Percentiles rank a stretch among this genome's conserved stretches.
Conservation (phyloP, 495 filamentous ascomycete genomes). For the Haplographium delicatum region DNA sequence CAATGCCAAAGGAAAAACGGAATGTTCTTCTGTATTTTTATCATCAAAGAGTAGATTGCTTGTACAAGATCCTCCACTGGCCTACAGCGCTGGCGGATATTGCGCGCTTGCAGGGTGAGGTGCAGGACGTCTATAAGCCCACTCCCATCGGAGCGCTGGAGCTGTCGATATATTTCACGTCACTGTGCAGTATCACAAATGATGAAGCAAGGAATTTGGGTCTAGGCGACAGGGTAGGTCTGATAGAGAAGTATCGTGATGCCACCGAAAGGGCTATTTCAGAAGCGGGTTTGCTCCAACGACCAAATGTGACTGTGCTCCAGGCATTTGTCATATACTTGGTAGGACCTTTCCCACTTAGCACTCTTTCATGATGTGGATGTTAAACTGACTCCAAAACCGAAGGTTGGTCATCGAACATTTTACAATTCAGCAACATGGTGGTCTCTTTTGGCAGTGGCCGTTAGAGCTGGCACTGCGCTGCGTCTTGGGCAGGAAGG, state of each 20-base stretch:
- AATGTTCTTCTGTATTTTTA: not conserved
- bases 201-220: not conserved
- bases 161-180: not conserved
- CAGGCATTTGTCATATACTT: slow-evolving; percentile 3
- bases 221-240: not conserved
- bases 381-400: too few relatives aligned
- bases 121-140: not conserved
- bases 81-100: not conserved
- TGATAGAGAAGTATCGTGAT: not conserved
- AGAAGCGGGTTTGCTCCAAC: not conserved
- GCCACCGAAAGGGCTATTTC: not conserved
- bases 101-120: not conserved
- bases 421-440: not conserved
- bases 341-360: not conserved
- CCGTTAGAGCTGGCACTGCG: not conserved
- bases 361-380: too few relatives aligned
- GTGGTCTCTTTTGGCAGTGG: not conserved
- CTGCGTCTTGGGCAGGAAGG: not conserved
- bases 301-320: not conserved
- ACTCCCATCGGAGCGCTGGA: not conserved
- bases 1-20: not conserved
- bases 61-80: slow-evolving; percentile 1
- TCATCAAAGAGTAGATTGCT: not conserved
- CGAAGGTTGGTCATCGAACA: not conserved
- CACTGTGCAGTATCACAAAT: not conserved